phyloP scores from a whole-genome alignment of 371 early-diverging fungal genomes.

The Syncephalastrum racemosum region DNA sequence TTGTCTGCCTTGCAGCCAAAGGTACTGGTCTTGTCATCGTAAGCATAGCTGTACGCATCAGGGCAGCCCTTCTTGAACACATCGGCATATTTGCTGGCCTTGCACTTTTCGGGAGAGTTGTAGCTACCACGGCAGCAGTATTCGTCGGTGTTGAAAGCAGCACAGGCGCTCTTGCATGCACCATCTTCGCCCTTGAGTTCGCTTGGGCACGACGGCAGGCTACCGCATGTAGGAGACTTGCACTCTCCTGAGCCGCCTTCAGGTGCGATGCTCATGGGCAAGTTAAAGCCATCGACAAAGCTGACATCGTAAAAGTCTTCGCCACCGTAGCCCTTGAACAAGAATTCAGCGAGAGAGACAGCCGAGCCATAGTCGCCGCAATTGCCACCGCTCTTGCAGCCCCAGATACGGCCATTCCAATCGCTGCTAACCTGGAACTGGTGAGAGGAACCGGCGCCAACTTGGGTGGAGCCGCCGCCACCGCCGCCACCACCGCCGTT shows the following conservation, averaged over 20 bases:
- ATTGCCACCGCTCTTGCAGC: too few relatives aligned
- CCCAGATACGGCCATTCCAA: too few relatives aligned
- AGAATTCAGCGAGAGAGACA: slow-evolving; percentile 40
- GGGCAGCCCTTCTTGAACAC: slow-evolving; percentile 21
- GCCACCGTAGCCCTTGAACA: slow-evolving; percentile 18
- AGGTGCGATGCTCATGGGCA: slow-evolving; percentile 18
- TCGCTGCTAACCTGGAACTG: too few relatives aligned
- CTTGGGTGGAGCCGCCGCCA: background rate
- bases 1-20: slow-evolving; percentile 22
- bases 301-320: slow-evolving; percentile 42
- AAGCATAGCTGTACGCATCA: slow-evolving; percentile 38
- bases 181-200: slow-evolving; percentile 12
- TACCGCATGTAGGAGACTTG: slow-evolving; percentile 13
- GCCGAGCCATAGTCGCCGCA: slow-evolving; percentile 24
- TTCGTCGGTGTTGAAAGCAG: slow-evolving; percentile 16
- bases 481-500: slow-evolving; percentile 22
- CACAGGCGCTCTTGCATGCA: slow-evolving; percentile 22
- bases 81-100: slow-evolving; percentile 13
- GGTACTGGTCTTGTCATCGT: slow-evolving; percentile 31
- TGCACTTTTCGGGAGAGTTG: slow-evolving; percentile 18
- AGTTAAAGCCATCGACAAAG: slow-evolving; percentile 29
- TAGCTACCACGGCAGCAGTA: slow-evolving; percentile 19
- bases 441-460: slow-evolving; percentile 11
- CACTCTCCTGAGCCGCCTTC: slow-evolving; percentile 12
- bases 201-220: slow-evolving; percentile 16